Evolutionary conservation across 2,329 filamentous ascomycete genomes (phyloP).

Genomic region (Akanthomyces uredinophilus): DNA sequence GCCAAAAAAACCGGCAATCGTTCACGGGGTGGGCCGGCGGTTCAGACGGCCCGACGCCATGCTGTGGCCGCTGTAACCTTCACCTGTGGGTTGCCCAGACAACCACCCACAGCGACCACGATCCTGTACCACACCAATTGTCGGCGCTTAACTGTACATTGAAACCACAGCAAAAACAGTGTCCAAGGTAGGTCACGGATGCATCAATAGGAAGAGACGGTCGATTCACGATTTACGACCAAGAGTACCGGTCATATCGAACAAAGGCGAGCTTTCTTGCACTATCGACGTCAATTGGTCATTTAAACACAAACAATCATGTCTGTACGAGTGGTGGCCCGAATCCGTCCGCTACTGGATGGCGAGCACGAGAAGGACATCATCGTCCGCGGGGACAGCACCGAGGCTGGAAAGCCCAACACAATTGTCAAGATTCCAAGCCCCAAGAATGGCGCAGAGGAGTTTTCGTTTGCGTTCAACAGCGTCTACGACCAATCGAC

Average conservation of each 20-base stretch:
- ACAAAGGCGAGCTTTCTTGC: background rate
- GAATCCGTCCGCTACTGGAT: slow-evolving; percentile 82
- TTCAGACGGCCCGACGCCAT: slow-evolving; percentile 7
- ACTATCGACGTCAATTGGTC: slow-evolving; percentile 15
- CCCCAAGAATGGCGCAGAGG: slow-evolving; percentile 85
- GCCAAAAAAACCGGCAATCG: background rate
- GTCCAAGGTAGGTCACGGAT: slow-evolving; percentile 12
- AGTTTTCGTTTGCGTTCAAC: slow-evolving; percentile 93
- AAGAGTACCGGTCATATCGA: background rate
- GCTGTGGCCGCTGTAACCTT: background rate
- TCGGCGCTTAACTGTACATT: slow-evolving; percentile 1
- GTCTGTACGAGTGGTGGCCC: slow-evolving; percentile 80
- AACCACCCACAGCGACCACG: background rate
- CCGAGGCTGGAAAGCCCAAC: slow-evolving; percentile 55
- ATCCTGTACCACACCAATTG: slow-evolving; percentile 1
- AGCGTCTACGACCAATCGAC: slow-evolving; percentile 78
- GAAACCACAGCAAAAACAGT: slow-evolving; percentile 13
- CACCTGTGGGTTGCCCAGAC: slow-evolving; percentile 8
- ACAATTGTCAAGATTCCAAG: slow-evolving; percentile 83
- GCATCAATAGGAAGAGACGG: background rate
- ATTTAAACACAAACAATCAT: slow-evolving; percentile 30
- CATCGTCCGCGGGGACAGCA: slow-evolving; percentile 67
- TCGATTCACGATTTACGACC: background rate
- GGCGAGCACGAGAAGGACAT: slow-evolving; percentile 82
- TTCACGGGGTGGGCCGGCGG: slow-evolving; percentile 7